Evolutionary conservation across 2,329 filamentous ascomycete species (phyloP).

Genomic region (Geosmithia putterillii): DNA sequence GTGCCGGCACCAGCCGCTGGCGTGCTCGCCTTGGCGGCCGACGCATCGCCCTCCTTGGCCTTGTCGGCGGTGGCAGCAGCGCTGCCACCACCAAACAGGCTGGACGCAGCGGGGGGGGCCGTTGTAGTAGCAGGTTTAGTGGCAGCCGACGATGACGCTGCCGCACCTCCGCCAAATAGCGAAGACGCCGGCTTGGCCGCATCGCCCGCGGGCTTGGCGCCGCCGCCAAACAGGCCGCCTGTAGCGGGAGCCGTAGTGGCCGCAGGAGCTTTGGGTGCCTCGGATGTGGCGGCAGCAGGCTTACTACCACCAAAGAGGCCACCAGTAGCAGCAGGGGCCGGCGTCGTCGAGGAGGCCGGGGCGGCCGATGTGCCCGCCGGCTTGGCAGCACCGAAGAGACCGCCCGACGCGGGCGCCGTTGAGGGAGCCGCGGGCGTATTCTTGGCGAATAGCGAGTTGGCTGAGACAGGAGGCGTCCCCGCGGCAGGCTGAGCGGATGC

Average conservation of each 20-base stretch:
- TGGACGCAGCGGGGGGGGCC: slow-evolving; percentile 17
- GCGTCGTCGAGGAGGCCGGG: slow-evolving; percentile 2
- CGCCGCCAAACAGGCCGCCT: slow-evolving; percentile 4
- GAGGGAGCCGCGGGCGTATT: slow-evolving; percentile 6
- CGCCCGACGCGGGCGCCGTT: slow-evolving; percentile 9
- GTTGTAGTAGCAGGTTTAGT: slow-evolving; percentile 14
- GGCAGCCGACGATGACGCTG: slow-evolving; percentile 10
- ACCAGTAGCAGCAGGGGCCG: background rate
- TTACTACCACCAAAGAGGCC: slow-evolving; percentile 1
- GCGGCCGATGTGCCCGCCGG: slow-evolving; percentile 6
- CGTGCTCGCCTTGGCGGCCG: slow-evolving; percentile 1
- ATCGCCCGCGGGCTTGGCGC: slow-evolving; percentile 1
- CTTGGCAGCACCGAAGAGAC: slow-evolving; percentile 10
- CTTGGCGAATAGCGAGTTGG: slow-evolving; percentile 1
- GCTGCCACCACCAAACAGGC: slow-evolving; percentile 4
- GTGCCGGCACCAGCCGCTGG: slow-evolving; percentile 7
- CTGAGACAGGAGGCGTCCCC: background rate
- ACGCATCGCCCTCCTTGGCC: slow-evolving; percentile 10
- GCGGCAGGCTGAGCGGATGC: background rate
- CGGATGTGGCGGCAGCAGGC: background rate
- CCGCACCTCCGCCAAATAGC: slow-evolving; percentile 2
- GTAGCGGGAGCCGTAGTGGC: slow-evolving; percentile 6
- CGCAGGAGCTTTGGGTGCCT: background rate
- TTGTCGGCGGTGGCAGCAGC: slow-evolving; percentile 12
- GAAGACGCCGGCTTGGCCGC: background rate